Base-by-base conservation (phyloP, 352 stramenopile genomes). In the Pythium brachiatum region DNA sequence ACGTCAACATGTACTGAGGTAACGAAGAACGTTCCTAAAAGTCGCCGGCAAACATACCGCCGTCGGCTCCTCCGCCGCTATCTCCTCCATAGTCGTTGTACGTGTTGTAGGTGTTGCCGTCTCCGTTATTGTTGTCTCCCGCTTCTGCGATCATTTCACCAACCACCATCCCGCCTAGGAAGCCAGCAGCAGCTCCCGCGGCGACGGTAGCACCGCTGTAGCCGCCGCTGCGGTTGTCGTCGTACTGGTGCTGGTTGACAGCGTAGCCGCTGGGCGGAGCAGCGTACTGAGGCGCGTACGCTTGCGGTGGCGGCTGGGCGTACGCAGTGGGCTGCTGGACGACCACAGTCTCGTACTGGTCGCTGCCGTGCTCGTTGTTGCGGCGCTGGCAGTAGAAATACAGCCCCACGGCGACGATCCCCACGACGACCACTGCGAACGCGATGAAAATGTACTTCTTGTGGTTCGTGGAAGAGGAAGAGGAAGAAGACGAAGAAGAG, bases 361-460 rank as follows among this genome's bases (percentile, higher is more conserved):
- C 50, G 29, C 20, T 34, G 50, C 27, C 25, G 50, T 52, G 29
- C 16, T 23, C 43, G 51, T 46, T n/a, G 43, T 21, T 53, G 20
- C n/a, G 29, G 34, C 52, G 36, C 7, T 39, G 39, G 56, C 56
- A 62, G 41, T 50, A 63, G 41, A 46, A 66, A 41, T 54, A 67
- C 31, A 63, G 25, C 5, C n/a, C 64, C 15, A 58, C 21, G 23
- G 29, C 51, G 39, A 60, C 31, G 18, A 67, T 41, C 7, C 39
- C 29, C 16, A 71, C n/a, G 9, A 64, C 31, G 32, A 71, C 11
- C 15, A 62, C 58, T 1, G 31, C 50, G 21, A 58, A 25, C 8
- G 31, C 58, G 27, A 71, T 66, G 27, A 65, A 36, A 25, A 71
- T 32, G 29, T 38, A 67, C 41, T 44, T 60, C 23, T 59, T 70